phyloP scores from a whole-genome alignment of 2,329 filamentous ascomycete genomes.

The Phaeophleospora eucalypticola region DNA sequence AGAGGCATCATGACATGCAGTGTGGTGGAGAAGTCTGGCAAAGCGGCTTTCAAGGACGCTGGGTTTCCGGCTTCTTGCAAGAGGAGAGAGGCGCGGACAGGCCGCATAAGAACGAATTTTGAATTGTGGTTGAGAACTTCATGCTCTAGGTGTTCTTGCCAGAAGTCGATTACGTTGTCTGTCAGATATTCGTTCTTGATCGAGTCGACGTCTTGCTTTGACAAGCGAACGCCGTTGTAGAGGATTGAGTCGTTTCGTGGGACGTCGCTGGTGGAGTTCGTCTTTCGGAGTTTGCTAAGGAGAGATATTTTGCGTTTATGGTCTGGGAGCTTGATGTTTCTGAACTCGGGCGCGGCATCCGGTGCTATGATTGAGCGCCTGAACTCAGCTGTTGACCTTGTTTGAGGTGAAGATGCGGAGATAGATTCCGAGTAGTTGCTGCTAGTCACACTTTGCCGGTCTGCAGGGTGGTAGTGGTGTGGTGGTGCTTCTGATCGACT shows the following conservation, averaged over 20 bases:
- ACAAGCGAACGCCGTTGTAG: slow-evolving; percentile 4
- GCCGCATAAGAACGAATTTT: slow-evolving; percentile 7
- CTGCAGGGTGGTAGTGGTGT: not conserved
- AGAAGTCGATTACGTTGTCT: slow-evolving; percentile 10
- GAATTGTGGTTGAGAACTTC: slow-evolving; percentile 4
- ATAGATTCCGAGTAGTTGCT: not conserved
- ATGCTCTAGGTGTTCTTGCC: slow-evolving; percentile 10
- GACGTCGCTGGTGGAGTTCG: slow-evolving; percentile 1
- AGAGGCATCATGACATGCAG: slow-evolving; percentile 8
- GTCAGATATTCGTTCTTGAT: slow-evolving; percentile 7
- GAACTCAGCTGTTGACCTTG: not conserved
- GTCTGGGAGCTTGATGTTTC: not conserved
- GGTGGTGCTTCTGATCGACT: not conserved
- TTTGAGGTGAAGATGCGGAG: not conserved
- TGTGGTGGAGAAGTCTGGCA: slow-evolving; percentile 2
- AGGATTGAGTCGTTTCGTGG: not conserved
- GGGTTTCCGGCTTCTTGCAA: not conserved
- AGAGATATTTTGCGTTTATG: slow-evolving; percentile 1
- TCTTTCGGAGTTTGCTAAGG: slow-evolving; percentile 4
- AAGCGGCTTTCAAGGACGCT: slow-evolving; percentile 1
- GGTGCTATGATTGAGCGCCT: not conserved
- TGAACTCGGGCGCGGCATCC: not conserved
- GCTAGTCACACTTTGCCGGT: slow-evolving; percentile 1
- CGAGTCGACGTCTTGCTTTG: slow-evolving; percentile 4
- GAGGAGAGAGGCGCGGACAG: slow-evolving; percentile 3